Conservation (phyloP, 306 rosid genomes). For the Quercus parvula region DNA sequence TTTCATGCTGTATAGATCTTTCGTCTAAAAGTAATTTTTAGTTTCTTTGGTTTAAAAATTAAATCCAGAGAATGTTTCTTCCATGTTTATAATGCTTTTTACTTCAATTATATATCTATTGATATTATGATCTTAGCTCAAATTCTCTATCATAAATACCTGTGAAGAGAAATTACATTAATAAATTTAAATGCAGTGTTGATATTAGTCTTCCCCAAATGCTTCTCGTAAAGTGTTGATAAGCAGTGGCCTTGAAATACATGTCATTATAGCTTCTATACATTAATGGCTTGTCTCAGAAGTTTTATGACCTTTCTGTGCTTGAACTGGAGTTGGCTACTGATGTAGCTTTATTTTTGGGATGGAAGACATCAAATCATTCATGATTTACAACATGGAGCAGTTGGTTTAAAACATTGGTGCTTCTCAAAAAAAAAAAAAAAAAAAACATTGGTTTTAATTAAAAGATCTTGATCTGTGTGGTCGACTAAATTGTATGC, state of each 20-base stretch:
- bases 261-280: not conserved
- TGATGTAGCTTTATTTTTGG: not conserved
- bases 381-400: not conserved
- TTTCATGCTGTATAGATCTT: not conserved
- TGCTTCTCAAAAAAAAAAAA: too few species aligned
- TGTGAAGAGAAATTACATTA: not conserved
- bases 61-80: not conserved
- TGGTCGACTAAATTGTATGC: not conserved
- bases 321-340: not conserved
- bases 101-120: too few species aligned
- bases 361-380: not conserved
- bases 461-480: not conserved
- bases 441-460: not conserved
- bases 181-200: not conserved
- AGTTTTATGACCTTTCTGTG: not conserved
- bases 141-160: too few species aligned
- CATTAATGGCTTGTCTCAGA: not conserved
- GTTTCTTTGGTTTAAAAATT: not conserved
- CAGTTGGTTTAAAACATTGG: not conserved
- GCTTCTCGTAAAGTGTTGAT: not conserved
- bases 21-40: not conserved
- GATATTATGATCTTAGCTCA: too few species aligned
- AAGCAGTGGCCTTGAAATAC: not conserved
- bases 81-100: too few species aligned
- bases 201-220: not conserved